These are phyloP conservation scores for Colletotrichum falcatum DNA, from an alignment of 2,329 filamentous ascomycete genomes.

Conservation along the genomic window DNA sequence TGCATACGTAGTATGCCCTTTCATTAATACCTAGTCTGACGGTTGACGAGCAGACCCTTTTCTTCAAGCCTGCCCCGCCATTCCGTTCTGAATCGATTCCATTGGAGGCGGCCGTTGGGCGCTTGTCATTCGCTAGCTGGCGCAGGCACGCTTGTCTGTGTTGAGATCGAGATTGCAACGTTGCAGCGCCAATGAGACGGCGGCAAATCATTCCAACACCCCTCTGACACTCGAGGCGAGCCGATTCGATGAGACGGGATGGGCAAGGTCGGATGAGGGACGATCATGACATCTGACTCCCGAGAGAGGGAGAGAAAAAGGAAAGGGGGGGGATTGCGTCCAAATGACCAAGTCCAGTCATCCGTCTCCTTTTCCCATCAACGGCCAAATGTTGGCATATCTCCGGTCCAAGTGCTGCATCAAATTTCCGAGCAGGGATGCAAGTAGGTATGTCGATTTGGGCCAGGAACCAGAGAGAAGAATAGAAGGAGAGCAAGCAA, in stretches of 20 bases:
- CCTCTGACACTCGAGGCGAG: conserved; percentile 10
- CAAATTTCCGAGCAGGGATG: conserved; percentile 32
- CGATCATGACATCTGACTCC: conserved; percentile 19
- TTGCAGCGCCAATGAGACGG: conserved; percentile 36
- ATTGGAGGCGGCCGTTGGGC: conserved; percentile 24
- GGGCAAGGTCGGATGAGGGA: conserved; percentile 4
- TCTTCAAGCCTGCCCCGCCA: conserved; percentile 27
- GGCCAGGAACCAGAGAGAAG: conserved; percentile 6
- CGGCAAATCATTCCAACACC: conserved; percentile 18
- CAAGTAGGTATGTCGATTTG: conserved; percentile 3
- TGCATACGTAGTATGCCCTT: background rate
- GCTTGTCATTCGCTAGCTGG: conserved; percentile 18
- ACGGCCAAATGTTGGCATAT: background rate
- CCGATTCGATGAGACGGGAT: conserved; percentile 20
- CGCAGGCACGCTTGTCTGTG: conserved; percentile 14
- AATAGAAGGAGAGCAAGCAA: background rate
- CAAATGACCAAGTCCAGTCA: conserved; percentile 1
- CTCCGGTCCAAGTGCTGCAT: conserved; percentile 21
- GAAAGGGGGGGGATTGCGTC: background rate
- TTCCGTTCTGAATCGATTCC: background rate
- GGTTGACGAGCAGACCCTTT: background rate
- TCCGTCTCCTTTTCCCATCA: conserved; percentile 5
- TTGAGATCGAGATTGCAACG: conserved; percentile 38
- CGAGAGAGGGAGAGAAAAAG: background rate
- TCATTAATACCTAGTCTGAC: too few species aligned